Base-by-base conservation (phyloP, 2,329 filamentous ascomycete genomes). In the Monilinia polystroma region DNA sequence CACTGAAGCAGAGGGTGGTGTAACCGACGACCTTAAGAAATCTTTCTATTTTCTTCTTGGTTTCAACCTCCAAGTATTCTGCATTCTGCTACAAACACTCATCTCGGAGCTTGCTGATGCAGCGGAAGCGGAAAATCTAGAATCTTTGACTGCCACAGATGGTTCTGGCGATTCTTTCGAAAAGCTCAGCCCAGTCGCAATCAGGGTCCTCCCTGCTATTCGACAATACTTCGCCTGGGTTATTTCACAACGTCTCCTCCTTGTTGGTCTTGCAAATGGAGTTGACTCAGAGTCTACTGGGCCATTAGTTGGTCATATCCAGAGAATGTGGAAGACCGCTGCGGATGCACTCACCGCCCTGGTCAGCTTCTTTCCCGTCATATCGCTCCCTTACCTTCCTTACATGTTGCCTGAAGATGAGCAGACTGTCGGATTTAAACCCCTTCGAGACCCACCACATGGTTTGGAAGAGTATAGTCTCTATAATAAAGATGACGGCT, bases 61-160 rank as follows among this genome's bases (percentile, higher is more conserved):
- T 32, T 85, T 96, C 69, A 97, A 96, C 73, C 81, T 92, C 58
- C 89, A 89, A 63, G 92, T 90, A 12, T 89, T 96, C 73, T 85
- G 88, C 66, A 85, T 85, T 0, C 81, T 97, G 43, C 84, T 93
- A 56, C 87, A 89, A 63, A 80, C 89, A 38, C 81, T 96, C 47
- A 82, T 89, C 70, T 83, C 85, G n/a, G 89, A 92, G 72, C 81
- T 96, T 3, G 84, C 87, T 66, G 82, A 87, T 76, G 63, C 68
- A 41, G 55, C 66, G 18, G 67, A 56, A 55, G 74, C 72, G 5
- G 72, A 73, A 57, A 78, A 80, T 29, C 81, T 85, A 66, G 81
- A 83, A 20, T 74, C 76, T 43, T 81, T 79, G 53, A 76, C 77
- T 64, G 78, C 77, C 66, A 78, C 70, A 71, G 55, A 76, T 73